Base-by-base conservation (phyloP, 2,329 filamentous ascomycete genomes). In the Colletotrichum sp. region DNA sequence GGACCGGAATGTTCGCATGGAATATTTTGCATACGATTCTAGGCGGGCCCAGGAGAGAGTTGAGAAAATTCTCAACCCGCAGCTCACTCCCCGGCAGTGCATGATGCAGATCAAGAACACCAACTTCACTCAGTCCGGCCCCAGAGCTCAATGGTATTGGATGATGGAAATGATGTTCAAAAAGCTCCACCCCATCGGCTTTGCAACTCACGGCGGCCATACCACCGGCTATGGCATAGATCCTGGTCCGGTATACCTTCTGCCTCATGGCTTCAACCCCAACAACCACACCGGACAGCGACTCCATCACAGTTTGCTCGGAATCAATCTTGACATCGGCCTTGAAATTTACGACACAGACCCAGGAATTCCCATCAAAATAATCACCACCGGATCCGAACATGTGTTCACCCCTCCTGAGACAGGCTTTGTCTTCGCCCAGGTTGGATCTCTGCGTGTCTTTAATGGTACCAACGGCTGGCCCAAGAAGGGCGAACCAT, bases 331-430 rank as follows among this genome's bases (percentile, higher is more conserved):
- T 3, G 36, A n/a, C 36, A 18, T 39, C 36, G 8, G 8, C 36
- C 3, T 39, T 8, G 36, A 8, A 39, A 39, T 39, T 5, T 18
- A 0, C 36, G 36, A 43, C 39, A 43, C 39, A n/a, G 39, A 43
- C 39, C 39, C 39, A 10, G 39, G 39, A 0, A 43, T n/a, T 43
- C 39, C 39, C 8, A 6, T n/a, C 39, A 43, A 10, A 0, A 43
- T 6, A 2, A 43, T 43, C 0, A 6, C 0, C 18, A 43, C 39
- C 39, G 39, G 39, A 43, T n/a, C 39, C 8, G 39, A 43, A 2
- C 39, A 43, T n/a, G 8, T 43, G 4, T 43, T 43, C 16, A n/a
- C 0, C 8, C 39, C 39, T 10, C 0, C 39, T 6, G 39, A 43
- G 4, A 43, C 16, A 0, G 39, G 39, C 39, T 43, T 43, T 18